A percentile compares a stretch with the other conserved stretches of the same genome.
phyloP scores from a whole-genome alignment of 805 yeast genomes.

The Sugiyamaella boreocaroliniensis region DNA sequence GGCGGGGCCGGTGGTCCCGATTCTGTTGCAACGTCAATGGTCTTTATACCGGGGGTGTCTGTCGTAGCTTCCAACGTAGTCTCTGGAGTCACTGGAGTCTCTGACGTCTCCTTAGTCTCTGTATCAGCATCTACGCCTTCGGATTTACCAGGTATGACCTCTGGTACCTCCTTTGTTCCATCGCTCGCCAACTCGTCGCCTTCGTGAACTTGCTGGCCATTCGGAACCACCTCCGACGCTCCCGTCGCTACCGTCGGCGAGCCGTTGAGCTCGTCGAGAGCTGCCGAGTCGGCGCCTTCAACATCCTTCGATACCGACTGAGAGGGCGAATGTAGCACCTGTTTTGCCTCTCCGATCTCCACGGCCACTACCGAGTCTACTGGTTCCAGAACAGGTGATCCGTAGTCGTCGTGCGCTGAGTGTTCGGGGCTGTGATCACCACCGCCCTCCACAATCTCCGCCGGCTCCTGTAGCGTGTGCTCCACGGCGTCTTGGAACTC shows the following conservation, averaged over 20 bases:
- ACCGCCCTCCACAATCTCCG: no score
- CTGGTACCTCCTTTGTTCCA: no score
- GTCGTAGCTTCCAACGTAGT: conserved; percentile 9
- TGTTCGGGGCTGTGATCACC: not conserved
- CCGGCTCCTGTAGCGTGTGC: no score
- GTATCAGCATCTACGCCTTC: not conserved
- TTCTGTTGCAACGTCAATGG: not conserved
- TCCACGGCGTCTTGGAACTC: not conserved
- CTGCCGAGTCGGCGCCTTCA: not conserved
- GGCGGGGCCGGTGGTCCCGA: conserved; percentile 1
- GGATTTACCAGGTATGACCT: no score
- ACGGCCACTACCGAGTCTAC: conserved; percentile 3
- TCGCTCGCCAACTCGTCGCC: no score
- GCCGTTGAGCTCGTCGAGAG: not conserved
- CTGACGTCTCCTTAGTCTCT: not conserved
- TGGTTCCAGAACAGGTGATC: conserved; percentile 8
- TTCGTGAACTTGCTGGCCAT: no score
- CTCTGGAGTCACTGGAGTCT: conserved; percentile 2
- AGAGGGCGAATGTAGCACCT: not conserved
- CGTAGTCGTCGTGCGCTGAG: conserved; percentile 11
- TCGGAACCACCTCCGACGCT: no score
- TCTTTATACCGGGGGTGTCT: no score
- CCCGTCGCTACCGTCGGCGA: not conserved
- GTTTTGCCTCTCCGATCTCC: conserved; percentile 1
- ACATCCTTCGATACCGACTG: not conserved